Evolutionary conservation across 2,329 filamentous ascomycete species (phyloP), one percentile per base, ranked within the genome.

Genomic region (Xylariaceae sp.): DNA sequence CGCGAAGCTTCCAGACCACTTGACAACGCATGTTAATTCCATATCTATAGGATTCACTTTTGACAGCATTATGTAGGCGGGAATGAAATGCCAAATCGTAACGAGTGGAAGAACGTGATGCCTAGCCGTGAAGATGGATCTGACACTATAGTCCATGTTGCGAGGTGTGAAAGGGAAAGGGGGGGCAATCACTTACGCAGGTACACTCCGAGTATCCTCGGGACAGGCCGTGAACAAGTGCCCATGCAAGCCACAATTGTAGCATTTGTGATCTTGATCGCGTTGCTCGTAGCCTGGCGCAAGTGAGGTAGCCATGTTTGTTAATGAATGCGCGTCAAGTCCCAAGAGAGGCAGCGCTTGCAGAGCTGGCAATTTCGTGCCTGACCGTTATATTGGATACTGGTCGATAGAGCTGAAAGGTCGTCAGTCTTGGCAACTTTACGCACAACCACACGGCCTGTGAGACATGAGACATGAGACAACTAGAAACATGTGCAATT

Each of bases 211-310:
- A 39, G 63, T 60, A 33, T 65, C 63, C 47, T 67, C 64, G 10
- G 65, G 64, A 44, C 65, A 67, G 42, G 65, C 64, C 32, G 57
- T 62, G 47, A 66, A 65, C 51, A 65, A 52, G 51, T 67, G 65
- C 17, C 65, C 65, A 42, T 56, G 59, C 53, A 65, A 55, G 38
- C 65, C 65, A 55, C 65, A 67, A 45, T 67, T 67, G 39, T 67
- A 66, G 44, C 65, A 67, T 11, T 59, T 58, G 14, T 51, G 61
- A 17, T 65, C 62, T 45, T 62, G 61, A 32, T 53, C 58, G n/a
- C 53, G 54, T 33, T 61, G 51, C 51, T 59, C 59, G 45, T 58
- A 58, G 44, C 62, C 62, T 14, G 64, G 60, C 14, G 59, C 58
- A 38, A 46, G 55, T 46, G 61, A 56, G 12, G 57, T 55, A 63